phyloP scores from a whole-genome alignment of 2,329 filamentous ascomycete species.

The Aspergillus fructus region DNA sequence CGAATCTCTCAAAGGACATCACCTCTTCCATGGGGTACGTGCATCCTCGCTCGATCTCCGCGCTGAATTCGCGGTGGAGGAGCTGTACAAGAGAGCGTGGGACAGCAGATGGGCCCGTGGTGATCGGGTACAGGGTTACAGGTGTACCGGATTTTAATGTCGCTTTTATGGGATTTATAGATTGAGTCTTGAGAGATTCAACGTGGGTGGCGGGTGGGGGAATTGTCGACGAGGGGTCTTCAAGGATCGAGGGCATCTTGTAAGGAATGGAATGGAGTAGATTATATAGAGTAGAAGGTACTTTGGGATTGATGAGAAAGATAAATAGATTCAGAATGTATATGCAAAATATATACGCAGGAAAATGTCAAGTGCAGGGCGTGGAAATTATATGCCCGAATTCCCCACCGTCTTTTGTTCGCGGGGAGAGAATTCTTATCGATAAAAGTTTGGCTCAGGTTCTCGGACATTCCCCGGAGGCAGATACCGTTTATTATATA shows the following conservation, averaged over 20 bases:
- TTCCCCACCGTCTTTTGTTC: too few relatives aligned
- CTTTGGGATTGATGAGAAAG: too few relatives aligned
- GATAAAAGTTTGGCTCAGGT: not conserved
- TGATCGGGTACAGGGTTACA: conserved; percentile 32
- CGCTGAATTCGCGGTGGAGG: conserved; percentile 34
- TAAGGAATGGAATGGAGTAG: not conserved
- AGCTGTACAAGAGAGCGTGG: conserved; percentile 26
- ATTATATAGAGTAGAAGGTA: too few relatives aligned
- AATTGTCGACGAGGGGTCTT: conserved; percentile 32
- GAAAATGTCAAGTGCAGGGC: not conserved
- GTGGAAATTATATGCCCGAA: not conserved
- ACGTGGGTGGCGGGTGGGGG: conserved; percentile 23
- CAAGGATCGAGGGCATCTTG: conserved; percentile 37
- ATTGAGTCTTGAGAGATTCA: conserved; percentile 7
- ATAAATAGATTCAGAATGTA: too few relatives aligned
- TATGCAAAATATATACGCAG: not conserved
- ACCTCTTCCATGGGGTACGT: conserved; percentile 42
- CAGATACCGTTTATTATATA: too few relatives aligned
- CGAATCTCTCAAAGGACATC: conserved; percentile 30
- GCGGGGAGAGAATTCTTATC: not conserved
- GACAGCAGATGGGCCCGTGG: conserved; percentile 21
- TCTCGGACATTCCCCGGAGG: too few relatives aligned
- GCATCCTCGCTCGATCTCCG: conserved; percentile 34
- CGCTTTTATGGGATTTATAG: conserved; percentile 19
- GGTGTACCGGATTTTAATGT: conserved; percentile 24